Evolutionary conservation across 805 yeast genomes (phyloP), one percentile per base, ranked within the genome.

Genomic region (Nakazawaea laoshanensis): DNA sequence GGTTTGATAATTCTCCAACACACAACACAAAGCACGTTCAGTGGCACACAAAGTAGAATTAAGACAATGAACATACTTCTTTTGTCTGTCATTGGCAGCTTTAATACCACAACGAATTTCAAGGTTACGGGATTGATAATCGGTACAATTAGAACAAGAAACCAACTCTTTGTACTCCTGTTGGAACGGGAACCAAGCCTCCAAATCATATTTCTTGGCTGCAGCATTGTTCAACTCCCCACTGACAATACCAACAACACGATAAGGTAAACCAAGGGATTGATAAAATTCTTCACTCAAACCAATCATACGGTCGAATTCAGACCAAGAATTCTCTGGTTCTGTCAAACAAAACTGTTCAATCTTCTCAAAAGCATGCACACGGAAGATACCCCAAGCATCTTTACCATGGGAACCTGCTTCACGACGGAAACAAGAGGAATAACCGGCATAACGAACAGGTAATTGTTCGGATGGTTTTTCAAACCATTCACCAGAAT

Each of bases 131-230:
- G 97, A 85, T 70, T 92, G 98, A 65, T 92, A 92, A 66, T 92
- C 98, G 40, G 98, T 92, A 77, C 98, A 92, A 74, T 92, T 92
- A 39, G 97, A 89, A 69, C 97, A 89, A 13, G 96, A 86, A 36
- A 92, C 98, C 52, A 92, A 77, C 68, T 92, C 98, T 67, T 92
- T 92, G 70, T 84, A 92, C 65, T 92, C 98, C 60, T 87, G 74
- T 71, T 92, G 98, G 84, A 71, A 92, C 55, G 98, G 98, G 94
- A 92, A 92, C 98, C 98, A 92, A 32, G 98, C 98, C 70, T 92
- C 98, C 55, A 92, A 74, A 67, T 92, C 98, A 67, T 81, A 92
- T 63, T 92, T 92, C 72, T 92, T 92, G 45, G 98, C 97, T 42
- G 98, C 98, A 34, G 98, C 96, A 50, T 92, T 92, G 73, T 92